These are phyloP conservation scores for Ogataea glucozyma DNA, from an alignment of 805 yeast species.

Conservation along the genomic window DNA sequence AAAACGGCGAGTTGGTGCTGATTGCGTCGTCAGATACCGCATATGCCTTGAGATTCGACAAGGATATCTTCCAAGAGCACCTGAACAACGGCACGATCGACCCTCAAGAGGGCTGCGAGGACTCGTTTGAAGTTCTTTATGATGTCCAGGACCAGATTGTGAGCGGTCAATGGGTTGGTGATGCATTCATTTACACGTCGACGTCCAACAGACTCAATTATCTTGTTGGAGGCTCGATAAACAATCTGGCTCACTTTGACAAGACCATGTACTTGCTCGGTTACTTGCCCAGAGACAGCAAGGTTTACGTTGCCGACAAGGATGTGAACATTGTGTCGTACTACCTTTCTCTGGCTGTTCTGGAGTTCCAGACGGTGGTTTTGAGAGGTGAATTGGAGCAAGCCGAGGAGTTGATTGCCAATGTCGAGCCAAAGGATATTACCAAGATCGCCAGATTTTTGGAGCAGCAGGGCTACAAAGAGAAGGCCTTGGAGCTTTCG, in stretches of 20 bases:
- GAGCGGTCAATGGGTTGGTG: conserved; percentile 96
- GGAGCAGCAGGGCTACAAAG: conserved; percentile 86
- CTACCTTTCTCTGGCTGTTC: conserved; percentile 77
- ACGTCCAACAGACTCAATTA: conserved; percentile 85
- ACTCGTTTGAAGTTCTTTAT: conserved; percentile 77
- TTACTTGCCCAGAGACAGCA: conserved; percentile 86
- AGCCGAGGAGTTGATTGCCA: conserved; percentile 65
- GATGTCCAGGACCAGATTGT: conserved; percentile 80
- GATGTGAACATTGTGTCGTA: conserved; percentile 81
- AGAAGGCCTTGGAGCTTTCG: conserved; percentile 80
- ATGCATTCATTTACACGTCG: conserved; percentile 91
- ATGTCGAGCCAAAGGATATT: conserved; percentile 63
- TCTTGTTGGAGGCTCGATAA: conserved; percentile 90
- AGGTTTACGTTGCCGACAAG: conserved; percentile 88
- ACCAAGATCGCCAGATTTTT: conserved; percentile 86
- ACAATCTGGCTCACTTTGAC: conserved; percentile 91
- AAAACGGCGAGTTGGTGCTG: conserved; percentile 85
- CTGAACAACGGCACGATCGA: conserved; percentile 57
- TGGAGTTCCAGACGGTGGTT: conserved; percentile 94
- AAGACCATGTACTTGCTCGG: conserved; percentile 84
- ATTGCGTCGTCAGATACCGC: conserved; percentile 70
- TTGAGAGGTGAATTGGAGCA: conserved; percentile 91
- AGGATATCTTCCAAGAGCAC: conserved; percentile 65
- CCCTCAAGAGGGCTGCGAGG: conserved; percentile 87
- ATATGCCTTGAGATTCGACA: conserved; percentile 74